Percentiles rank a stretch among this genome's conserved stretches.
phyloP scores from a whole-genome alignment of 441 rosid species.

The Eutrema salsugineum region DNA sequence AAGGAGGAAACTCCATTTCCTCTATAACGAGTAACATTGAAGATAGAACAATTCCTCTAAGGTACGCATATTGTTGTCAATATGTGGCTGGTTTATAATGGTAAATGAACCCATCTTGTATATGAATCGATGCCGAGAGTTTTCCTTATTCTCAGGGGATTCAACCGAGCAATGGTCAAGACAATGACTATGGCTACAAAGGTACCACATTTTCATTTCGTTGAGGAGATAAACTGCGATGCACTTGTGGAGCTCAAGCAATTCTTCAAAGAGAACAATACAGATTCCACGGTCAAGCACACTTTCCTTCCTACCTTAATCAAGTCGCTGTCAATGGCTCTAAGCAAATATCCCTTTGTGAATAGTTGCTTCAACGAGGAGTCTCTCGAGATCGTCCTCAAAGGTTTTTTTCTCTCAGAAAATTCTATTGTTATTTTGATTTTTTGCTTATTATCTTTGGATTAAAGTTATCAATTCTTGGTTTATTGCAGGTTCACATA shows the following conservation, averaged over 20 bases:
- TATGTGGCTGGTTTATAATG: not conserved
- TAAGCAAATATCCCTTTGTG: slow-evolving; percentile 68
- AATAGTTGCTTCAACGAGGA: slow-evolving; percentile 90
- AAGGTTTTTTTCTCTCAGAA: slow-evolving; percentile 40
- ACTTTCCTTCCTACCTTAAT: slow-evolving; percentile 80
- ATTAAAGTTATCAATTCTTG: not conserved
- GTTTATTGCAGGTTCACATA: slow-evolving; percentile 67
- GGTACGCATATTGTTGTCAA: slow-evolving; percentile 36
- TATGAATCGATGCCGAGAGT: not conserved
- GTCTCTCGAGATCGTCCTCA: slow-evolving; percentile 68
- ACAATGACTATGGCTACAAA: slow-evolving; percentile 89
- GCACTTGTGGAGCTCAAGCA: slow-evolving; percentile 65
- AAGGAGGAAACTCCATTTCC: slow-evolving; percentile 23
- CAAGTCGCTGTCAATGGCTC: slow-evolving; percentile 83
- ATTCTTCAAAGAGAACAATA: slow-evolving; percentile 63
- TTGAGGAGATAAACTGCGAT: slow-evolving; percentile 88
- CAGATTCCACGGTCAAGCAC: slow-evolving; percentile 64
- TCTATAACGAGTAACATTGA: slow-evolving; percentile 19
- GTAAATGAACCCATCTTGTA: not conserved
- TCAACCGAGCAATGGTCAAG: slow-evolving; percentile 83
- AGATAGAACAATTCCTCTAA: slow-evolving; percentile 63
- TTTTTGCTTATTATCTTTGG: not conserved
- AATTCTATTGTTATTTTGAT: not conserved
- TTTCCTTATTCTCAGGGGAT: slow-evolving; percentile 56
- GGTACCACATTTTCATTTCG: slow-evolving; percentile 92